Evolutionary conservation across 768 basidiomycete genomes (phyloP).

Genomic region (Phanerodontia chrysosporium): DNA sequence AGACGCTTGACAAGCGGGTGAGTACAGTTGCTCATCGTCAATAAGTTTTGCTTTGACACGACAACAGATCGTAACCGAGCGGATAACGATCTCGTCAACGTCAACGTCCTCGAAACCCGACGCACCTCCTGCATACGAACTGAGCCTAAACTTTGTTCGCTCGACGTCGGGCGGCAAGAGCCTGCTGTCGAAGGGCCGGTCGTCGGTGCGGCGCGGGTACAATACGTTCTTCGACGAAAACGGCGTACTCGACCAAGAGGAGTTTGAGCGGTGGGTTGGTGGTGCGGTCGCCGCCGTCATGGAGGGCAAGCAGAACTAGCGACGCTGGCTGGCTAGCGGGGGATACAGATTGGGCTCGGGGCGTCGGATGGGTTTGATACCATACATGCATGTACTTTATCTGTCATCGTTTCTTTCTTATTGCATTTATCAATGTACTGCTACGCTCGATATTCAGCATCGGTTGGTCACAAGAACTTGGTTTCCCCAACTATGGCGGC

Average conservation of each 20-base stretch:
- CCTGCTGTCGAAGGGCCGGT: conserved; percentile 67
- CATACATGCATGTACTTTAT: conserved; percentile 1
- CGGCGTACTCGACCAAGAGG: conserved; percentile 73
- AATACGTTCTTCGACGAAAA: conserved; percentile 77
- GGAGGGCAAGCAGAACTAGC: conserved; percentile 52
- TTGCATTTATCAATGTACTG: not conserved
- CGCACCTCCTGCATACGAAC: conserved; percentile 60
- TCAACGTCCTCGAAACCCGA: conserved; percentile 53
- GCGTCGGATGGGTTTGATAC: conserved; percentile 1
- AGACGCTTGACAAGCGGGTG: conserved; percentile 84
- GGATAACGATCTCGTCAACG: conserved; percentile 71
- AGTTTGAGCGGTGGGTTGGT: conserved; percentile 77
- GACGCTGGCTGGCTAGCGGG: not conserved
- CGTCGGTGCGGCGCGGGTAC: conserved; percentile 48
- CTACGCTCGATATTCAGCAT: not conserved
- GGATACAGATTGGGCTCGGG: not conserved
- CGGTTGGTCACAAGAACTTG: too few relatives aligned
- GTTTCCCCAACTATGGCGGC: too few relatives aligned
- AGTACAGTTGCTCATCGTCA: conserved; percentile 27
- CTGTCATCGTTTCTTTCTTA: not conserved
- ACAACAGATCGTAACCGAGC: conserved; percentile 81
- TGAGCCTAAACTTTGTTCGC: conserved; percentile 68
- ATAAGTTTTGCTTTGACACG: too few relatives aligned
- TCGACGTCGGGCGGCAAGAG: conserved; percentile 85
- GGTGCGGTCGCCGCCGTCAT: conserved; percentile 67